These are phyloP conservation scores for Colletotrichum sidae DNA, from an alignment of 2,329 filamentous ascomycete species.

Conservation along the genomic window DNA sequence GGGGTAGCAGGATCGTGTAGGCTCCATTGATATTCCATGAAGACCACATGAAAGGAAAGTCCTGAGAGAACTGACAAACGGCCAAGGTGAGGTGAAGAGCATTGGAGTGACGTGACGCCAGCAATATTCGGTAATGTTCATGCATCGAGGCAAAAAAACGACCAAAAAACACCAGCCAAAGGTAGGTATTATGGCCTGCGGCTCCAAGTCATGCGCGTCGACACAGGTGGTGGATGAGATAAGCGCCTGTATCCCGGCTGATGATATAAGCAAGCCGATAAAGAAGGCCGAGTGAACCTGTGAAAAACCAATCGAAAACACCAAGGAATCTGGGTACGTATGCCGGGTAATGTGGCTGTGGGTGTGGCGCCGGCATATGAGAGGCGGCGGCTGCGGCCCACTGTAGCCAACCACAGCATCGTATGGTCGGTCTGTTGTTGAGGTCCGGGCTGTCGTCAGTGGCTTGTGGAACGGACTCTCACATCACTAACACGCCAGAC, in stretches of 20 bases:
- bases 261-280: conserved; percentile 1
- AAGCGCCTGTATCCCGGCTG: not conserved
- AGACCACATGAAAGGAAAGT: not conserved
- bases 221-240: conserved; percentile 7
- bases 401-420: conserved; percentile 9
- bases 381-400: not conserved
- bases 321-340: not conserved
- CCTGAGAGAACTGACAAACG: not conserved
- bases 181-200: conserved; percentile 22
- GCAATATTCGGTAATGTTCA: conserved; percentile 12
- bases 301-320: not conserved
- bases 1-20: not conserved
- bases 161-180: not conserved
- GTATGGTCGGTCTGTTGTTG: conserved; percentile 2
- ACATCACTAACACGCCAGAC: conserved; percentile 21
- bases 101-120: conserved; percentile 7
- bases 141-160: conserved; percentile 12
- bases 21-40: not conserved
- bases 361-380: conserved; percentile 17
- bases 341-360: not conserved
- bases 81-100: not conserved
- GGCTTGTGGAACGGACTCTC: conserved; percentile 5
- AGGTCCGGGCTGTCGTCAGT: conserved; percentile 23
- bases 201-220: conserved; percentile 17
- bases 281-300: conserved; percentile 6